phyloP scores from a whole-genome alignment of 1,284 basidiomycete genomes.

The Neotropicomus parvogracilis region DNA sequence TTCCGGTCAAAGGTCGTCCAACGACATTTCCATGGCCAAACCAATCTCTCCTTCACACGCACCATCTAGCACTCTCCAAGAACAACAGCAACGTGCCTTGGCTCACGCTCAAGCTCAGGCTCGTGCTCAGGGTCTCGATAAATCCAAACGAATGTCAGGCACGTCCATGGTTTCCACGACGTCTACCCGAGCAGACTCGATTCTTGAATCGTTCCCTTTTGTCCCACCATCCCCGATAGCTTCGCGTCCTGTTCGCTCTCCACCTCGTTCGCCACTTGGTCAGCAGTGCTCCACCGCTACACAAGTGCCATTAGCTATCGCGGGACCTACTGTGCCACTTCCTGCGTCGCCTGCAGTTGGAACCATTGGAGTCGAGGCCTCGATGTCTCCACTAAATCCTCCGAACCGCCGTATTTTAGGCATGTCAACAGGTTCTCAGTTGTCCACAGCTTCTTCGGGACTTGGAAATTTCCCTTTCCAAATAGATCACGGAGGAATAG shows the following conservation, averaged over 20 bases:
- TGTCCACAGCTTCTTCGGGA: slow-evolving; percentile 70
- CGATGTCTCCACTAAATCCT: slow-evolving; percentile 40
- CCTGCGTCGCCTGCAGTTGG: slow-evolving; percentile 12
- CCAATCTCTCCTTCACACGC: slow-evolving; percentile 46
- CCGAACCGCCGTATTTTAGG: slow-evolving; percentile 56
- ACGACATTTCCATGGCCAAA: slow-evolving; percentile 60
- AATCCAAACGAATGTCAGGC: slow-evolving; percentile 51
- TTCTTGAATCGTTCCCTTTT: slow-evolving; percentile 79
- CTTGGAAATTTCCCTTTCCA: slow-evolving; percentile 80
- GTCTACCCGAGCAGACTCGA: slow-evolving; percentile 72
- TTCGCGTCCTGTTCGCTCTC: slow-evolving; percentile 66
- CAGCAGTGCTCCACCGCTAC: slow-evolving; percentile 48
- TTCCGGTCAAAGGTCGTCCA: slow-evolving; percentile 41
- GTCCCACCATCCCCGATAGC: slow-evolving; percentile 82
- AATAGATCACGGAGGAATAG: slow-evolving; percentile 54
- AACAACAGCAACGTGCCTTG: slow-evolving; percentile 59
- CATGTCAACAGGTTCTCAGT: slow-evolving; percentile 65
- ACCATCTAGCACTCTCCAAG: slow-evolving; percentile 43
- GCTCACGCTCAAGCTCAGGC: slow-evolving; percentile 55
- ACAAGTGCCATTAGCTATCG: slow-evolving; percentile 32
- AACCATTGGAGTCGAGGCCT: slow-evolving; percentile 29
- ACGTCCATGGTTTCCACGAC: slow-evolving; percentile 62
- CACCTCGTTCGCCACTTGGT: slow-evolving; percentile 64
- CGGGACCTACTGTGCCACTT: slow-evolving; percentile 7
- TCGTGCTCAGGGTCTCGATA: slow-evolving; percentile 49